A percentile compares a stretch with the other conserved stretches of the same genome.
phyloP scores from a whole-genome alignment of 192 early-diverging fungal species.

The Entomortierella chlamydospora region DNA sequence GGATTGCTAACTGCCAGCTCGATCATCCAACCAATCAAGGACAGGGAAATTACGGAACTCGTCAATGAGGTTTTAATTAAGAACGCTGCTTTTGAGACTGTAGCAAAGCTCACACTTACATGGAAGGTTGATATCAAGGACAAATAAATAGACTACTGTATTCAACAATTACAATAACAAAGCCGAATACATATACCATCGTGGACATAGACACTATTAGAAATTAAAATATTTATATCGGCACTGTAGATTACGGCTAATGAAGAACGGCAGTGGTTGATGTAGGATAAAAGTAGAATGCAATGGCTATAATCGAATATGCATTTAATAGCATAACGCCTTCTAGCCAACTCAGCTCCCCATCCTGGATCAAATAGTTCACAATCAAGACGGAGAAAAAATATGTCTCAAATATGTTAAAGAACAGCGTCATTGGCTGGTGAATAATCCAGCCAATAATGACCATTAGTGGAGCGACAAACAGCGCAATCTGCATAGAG shows the following conservation, averaged over 20 bases:
- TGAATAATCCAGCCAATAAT: slow-evolving; percentile 89
- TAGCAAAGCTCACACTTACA: slow-evolving; percentile 57
- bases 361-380: slow-evolving; percentile 86
- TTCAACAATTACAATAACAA: background rate
- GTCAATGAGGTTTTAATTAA: slow-evolving; percentile 61
- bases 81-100: slow-evolving; percentile 61
- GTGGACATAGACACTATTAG: background rate
- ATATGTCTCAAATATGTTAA: slow-evolving; percentile 84
- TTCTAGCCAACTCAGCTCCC: slow-evolving; percentile 93
- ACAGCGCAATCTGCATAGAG: slow-evolving; percentile 91
- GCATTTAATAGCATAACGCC: slow-evolving; percentile 84
- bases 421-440: slow-evolving; percentile 85
- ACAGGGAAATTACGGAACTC: slow-evolving; percentile 43
- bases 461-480: slow-evolving; percentile 75
- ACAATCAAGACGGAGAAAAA: slow-evolving; percentile 85
- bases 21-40: slow-evolving; percentile 37
- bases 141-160: slow-evolving; percentile 1
- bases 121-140: slow-evolving; percentile 60
- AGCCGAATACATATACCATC: slow-evolving; percentile 7
- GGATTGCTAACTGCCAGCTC: slow-evolving; percentile 51
- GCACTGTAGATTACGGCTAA: too few species aligned
- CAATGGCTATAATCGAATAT: slow-evolving; percentile 87
- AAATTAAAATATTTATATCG: background rate
- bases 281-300: slow-evolving; percentile 80
- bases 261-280: background rate